These are phyloP conservation scores for Entophlyctis luteolus DNA, from an alignment of 192 early-diverging fungal species.

Conservation along the genomic window DNA sequence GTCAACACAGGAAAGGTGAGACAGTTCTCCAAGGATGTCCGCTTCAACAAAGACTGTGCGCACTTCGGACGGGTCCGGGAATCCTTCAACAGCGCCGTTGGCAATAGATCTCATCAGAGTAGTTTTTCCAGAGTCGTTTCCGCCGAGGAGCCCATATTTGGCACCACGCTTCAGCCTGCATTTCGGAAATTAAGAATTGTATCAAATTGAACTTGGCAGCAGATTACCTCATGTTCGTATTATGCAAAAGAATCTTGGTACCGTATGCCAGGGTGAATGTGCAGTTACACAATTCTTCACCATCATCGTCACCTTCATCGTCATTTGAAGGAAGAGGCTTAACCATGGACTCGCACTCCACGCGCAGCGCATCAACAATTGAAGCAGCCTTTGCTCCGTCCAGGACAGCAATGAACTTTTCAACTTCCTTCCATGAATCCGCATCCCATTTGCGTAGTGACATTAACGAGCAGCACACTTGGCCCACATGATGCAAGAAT, in stretches of 20 bases:
- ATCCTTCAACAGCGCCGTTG: constrained; percentile 75
- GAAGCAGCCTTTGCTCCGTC: constrained; percentile 35
- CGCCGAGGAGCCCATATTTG: constrained; percentile 77
- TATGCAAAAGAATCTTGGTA: constrained; percentile 75
- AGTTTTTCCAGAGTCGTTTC: constrained; percentile 82
- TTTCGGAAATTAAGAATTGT: too few relatives aligned
- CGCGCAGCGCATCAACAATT: constrained; percentile 24
- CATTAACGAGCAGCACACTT: constrained; percentile 58
- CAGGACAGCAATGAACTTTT: constrained; percentile 52
- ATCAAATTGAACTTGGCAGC: too few relatives aligned
- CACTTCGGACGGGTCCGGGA: constrained; percentile 72
- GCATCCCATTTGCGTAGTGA: constrained; percentile 60
- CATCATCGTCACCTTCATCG: constrained; percentile 40
- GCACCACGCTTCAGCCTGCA: constrained; percentile 72
- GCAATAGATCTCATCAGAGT: constrained; percentile 85
- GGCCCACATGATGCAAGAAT: constrained; percentile 54
- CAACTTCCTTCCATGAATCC: constrained; percentile 62
- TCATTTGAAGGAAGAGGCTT: constrained; percentile 45
- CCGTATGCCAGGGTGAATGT: constrained; percentile 81
- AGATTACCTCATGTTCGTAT: constrained; percentile 51
- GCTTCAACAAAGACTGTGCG: constrained; percentile 74
- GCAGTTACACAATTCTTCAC: constrained; percentile 65
- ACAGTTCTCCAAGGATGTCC: constrained; percentile 61
- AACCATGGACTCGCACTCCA: constrained; percentile 26
- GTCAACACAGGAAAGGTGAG: constrained; percentile 65